Evolutionary conservation across 768 basidiomycete species (phyloP).

Genomic region (Lactarius psammicola): DNA sequence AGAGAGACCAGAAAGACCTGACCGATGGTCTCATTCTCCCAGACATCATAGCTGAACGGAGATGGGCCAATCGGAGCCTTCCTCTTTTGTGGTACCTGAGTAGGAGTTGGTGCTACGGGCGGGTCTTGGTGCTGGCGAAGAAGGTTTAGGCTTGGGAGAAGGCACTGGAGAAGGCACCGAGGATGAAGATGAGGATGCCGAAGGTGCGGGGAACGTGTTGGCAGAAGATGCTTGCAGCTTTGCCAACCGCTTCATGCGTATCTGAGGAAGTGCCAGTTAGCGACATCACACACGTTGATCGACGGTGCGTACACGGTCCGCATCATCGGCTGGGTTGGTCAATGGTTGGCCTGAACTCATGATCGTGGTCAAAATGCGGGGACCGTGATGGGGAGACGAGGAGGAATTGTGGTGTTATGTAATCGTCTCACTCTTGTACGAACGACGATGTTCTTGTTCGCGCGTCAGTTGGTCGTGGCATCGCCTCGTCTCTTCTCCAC

Average conservation of each 20-base stretch:
- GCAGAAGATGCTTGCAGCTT: slow-evolving; percentile 60
- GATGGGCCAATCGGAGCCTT: slow-evolving; percentile 38
- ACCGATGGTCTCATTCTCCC: slow-evolving; percentile 73
- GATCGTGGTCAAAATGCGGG: slow-evolving; percentile 5
- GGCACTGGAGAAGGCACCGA: slow-evolving; percentile 35
- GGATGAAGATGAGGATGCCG: slow-evolving; percentile 37
- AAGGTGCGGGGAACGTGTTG: slow-evolving; percentile 33
- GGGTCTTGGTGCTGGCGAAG: slow-evolving; percentile 29
- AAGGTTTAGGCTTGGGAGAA: slow-evolving; percentile 36
- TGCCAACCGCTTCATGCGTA: slow-evolving; percentile 88
- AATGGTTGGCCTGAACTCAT: slow-evolving; percentile 30
- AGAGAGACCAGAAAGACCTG: slow-evolving; percentile 77
- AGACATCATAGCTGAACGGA: slow-evolving; percentile 56
- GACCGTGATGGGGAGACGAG: neutral
- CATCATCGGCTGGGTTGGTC: slow-evolving; percentile 63
- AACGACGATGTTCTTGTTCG: slow-evolving; percentile 33
- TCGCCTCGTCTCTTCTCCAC: slow-evolving; percentile 57
- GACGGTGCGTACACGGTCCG: slow-evolving; percentile 59
- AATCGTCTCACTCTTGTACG: slow-evolving; percentile 2
- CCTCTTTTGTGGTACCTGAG: slow-evolving; percentile 47
- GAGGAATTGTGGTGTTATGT: neutral
- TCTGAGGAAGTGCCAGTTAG: slow-evolving; percentile 46
- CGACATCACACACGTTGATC: neutral
- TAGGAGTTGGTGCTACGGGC: slow-evolving; percentile 34
- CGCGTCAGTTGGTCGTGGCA: slow-evolving; percentile 24